Evolutionary conservation across 1,284 basidiomycete genomes (phyloP), one percentile per base, ranked within the genome.

Genomic region (Cutaneotrichosporon sp.): DNA sequence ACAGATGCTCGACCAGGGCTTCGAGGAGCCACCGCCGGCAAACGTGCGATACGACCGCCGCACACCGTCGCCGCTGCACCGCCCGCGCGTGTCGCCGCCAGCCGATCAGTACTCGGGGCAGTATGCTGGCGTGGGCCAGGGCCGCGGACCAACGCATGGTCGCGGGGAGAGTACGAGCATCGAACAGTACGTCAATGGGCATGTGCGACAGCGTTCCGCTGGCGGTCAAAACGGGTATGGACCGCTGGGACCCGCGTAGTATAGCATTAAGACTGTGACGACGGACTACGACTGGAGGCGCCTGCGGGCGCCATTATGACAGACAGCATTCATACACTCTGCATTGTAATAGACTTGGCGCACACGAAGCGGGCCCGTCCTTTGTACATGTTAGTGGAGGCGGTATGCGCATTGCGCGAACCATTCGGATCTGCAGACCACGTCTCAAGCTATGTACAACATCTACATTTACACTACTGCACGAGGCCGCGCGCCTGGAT

Each of bases 1-100:
- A 75, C 90, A 90, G 32, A 93, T 96, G 85, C 83, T 97, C 57
- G 91, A 97, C 70, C 83, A 83, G 60, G 93, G 92, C 5, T 96
- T 93, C 77, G 91, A 93, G 68, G 89, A 91, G 65, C 77, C 82
- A 65, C 10, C 51, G 9, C 16, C 66, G 11, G 62, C 70, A 1
- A 56, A 62, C 9, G 65, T 61, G 40, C 66, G 70, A 16, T 69
- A 70, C 10, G 62, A 70, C 38, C 65, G 69, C 36, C 67, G 69
- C 63, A 65, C 63, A 32, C 64, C 73, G 6, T 73, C 70, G 1
- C 73, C 72, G 16, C 66, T 75, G 38, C 71, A 73, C 47, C 61
- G 73, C 36, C 40, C 61, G 7, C 34, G 51, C 31, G 51, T 53
- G 18, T 53, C 51, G 8, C 51, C 51, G 30, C 51, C 56, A 11